Evolutionary conservation across 805 yeast genomes (phyloP).

Genomic region (Yarrowia sp.): DNA sequence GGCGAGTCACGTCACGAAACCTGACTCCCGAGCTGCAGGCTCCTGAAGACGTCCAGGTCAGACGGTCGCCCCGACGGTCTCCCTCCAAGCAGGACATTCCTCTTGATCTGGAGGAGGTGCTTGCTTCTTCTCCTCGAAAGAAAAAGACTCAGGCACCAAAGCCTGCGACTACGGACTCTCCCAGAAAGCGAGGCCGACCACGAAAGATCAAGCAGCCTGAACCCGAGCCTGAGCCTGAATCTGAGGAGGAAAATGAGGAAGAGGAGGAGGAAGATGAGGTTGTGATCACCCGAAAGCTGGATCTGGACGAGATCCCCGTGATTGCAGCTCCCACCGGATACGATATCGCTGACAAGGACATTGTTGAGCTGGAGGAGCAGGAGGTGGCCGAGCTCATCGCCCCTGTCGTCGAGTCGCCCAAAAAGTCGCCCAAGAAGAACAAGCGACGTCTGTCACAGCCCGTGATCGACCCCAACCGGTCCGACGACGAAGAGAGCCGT

Average conservation of each 20-base stretch:
- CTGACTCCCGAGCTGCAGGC: slow-evolving; percentile 25
- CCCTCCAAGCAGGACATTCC: slow-evolving; percentile 32
- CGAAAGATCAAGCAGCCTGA: slow-evolving; percentile 31
- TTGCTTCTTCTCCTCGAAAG: slow-evolving; percentile 17
- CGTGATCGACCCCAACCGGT: slow-evolving; percentile 23
- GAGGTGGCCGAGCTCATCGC: slow-evolving; percentile 29
- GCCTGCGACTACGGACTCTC: neutral
- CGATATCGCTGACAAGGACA: neutral
- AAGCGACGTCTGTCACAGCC: slow-evolving; percentile 31
- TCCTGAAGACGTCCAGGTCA: slow-evolving; percentile 21
- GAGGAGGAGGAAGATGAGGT: neutral
- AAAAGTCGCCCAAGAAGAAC: slow-evolving; percentile 30
- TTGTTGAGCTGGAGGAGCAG: slow-evolving; percentile 4
- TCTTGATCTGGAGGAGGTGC: slow-evolving; percentile 25
- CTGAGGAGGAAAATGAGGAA: neutral
- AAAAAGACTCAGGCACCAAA: neutral
- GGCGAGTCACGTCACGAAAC: slow-evolving; percentile 16
- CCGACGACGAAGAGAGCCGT: slow-evolving; percentile 20
- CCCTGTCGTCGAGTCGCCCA: slow-evolving; percentile 9
- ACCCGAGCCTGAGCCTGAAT: slow-evolving; percentile 27
- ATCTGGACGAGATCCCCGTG: slow-evolving; percentile 17
- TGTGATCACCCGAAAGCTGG: neutral
- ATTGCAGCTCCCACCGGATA: slow-evolving; percentile 15
- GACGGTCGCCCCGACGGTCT: slow-evolving; percentile 35
- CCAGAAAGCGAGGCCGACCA: slow-evolving; percentile 20